These are phyloP conservation scores for Pelargonium myrrhifolium DNA, from an alignment of 441 rosid genomes.

Conservation along the genomic window DNA sequence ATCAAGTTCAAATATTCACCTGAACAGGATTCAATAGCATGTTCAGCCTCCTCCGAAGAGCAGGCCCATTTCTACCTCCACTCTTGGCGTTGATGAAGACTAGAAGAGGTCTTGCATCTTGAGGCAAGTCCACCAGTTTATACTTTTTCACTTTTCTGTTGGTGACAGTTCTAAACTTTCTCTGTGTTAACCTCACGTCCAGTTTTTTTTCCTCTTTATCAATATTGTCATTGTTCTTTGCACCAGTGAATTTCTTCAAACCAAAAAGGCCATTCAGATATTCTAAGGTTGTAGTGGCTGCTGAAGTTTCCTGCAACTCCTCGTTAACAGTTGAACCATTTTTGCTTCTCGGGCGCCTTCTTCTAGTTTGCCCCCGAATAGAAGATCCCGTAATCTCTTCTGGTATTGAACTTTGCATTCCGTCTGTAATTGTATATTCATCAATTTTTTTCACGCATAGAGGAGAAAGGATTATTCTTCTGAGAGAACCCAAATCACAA, in stretches of 20 bases:
- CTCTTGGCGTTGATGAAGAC: constrained; percentile 65
- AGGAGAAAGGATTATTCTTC: constrained; percentile 56
- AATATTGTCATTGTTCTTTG: constrained; percentile 32
- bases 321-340: constrained; percentile 31
- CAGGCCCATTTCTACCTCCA: constrained; percentile 60
- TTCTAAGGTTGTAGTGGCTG: constrained; percentile 26
- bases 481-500: constrained; percentile 58
- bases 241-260: constrained; percentile 37
- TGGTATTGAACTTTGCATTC: constrained; percentile 30
- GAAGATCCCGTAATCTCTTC: constrained; percentile 32
- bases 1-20: constrained; percentile 28
- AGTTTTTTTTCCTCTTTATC: constrained; percentile 26
- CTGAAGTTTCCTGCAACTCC: constrained; percentile 34
- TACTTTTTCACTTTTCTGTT: constrained; percentile 31
- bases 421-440: constrained; percentile 29
- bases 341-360: constrained; percentile 38
- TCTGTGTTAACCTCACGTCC: constrained; percentile 28
- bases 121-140: constrained; percentile 40
- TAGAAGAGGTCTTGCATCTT: constrained; percentile 53
- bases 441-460: constrained; percentile 40
- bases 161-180: constrained; percentile 25
- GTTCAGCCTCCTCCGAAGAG: constrained; percentile 53
- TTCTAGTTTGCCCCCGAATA: constrained; percentile 36
- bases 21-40: constrained; percentile 63
- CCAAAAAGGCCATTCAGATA: constrained; percentile 33